Percentiles rank a stretch among this genome's conserved stretches.
Conservation (phyloP, 495 filamentous ascomycete genomes). For the Aspergillus nidulans region DNA sequence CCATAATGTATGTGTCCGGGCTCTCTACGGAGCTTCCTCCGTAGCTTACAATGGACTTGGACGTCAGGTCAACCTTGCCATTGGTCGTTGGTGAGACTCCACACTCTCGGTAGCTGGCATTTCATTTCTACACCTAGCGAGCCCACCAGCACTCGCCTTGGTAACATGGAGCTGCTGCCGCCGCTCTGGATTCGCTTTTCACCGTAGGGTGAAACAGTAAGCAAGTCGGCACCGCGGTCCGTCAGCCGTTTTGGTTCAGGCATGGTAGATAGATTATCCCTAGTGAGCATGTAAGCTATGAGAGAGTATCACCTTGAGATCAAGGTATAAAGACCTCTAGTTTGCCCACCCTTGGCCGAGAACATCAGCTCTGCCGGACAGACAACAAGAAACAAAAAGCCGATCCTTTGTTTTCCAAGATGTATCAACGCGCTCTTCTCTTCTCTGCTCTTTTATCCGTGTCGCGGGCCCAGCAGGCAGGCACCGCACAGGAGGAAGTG, state of each 20-base stretch:
- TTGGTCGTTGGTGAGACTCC: not conserved
- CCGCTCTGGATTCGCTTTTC: conserved; percentile 8
- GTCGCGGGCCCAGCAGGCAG: conserved; percentile 49
- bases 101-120: not conserved
- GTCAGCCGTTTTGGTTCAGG: conserved; percentile 15
- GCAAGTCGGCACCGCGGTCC: conserved; percentile 26
- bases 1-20: conserved; percentile 1
- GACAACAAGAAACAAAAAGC: conserved; percentile 13
- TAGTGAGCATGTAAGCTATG: not conserved
- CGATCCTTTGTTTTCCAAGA: conserved; percentile 16
- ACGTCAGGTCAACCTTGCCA: conserved; percentile 4
- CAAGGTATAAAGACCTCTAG: conserved; percentile 23
- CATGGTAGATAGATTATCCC: not conserved
- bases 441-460: conserved; percentile 29
- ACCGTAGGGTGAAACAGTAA: conserved; percentile 18
- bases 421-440: conserved; percentile 34
- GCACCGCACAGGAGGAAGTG: conserved; percentile 50
- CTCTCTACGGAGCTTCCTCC: conserved; percentile 27
- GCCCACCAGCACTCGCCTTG: conserved; percentile 12
- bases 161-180: conserved; percentile 17
- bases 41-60: conserved; percentile 15
- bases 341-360: not conserved
- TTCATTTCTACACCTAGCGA: not conserved
- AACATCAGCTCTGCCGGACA: conserved; percentile 33
- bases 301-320: not conserved